A percentile compares a stretch with the other conserved stretches of the same genome.
Evolutionary conservation across 1,284 basidiomycete species (phyloP).

Genomic region (Ustanciosporium gigantosporum): DNA sequence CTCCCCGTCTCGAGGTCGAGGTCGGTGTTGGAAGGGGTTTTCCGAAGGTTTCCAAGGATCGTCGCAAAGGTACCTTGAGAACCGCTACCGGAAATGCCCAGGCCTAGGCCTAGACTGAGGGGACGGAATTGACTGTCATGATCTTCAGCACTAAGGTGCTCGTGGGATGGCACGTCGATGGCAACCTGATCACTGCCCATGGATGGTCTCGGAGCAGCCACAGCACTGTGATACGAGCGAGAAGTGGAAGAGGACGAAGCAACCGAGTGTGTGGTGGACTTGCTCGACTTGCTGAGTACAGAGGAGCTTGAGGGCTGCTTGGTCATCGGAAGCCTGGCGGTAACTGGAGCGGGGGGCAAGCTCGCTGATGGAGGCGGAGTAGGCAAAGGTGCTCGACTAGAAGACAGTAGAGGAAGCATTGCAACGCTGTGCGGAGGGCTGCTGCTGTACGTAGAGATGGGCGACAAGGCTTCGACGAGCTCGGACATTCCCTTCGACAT

Average conservation of each 20-base stretch:
- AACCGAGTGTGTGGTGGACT: not conserved
- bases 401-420: constrained; percentile 4
- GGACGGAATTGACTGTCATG: constrained; percentile 12
- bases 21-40: constrained; percentile 1
- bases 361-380: constrained; percentile 30
- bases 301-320: constrained; percentile 20
- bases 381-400: constrained; percentile 13
- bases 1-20: constrained; percentile 26
- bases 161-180: constrained; percentile 21
- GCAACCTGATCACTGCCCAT: constrained; percentile 25
- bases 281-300: constrained; percentile 19
- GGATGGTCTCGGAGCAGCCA: too few relatives aligned
- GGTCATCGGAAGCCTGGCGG: constrained; percentile 16
- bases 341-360: constrained; percentile 21
- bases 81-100: constrained; percentile 12
- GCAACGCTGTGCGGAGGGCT: constrained; percentile 6
- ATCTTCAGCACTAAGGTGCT: too few relatives aligned
- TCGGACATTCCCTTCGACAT: constrained; percentile 7
- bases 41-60: constrained; percentile 17
- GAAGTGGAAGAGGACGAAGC: constrained; percentile 1
- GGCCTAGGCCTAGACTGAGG: constrained; percentile 30
- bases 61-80: constrained; percentile 31
- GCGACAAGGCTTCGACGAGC: constrained; percentile 21
- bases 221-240: constrained; percentile 25
- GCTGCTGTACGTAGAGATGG: constrained; percentile 8